Percentiles rank a stretch among this genome's conserved stretches.
Conservation (phyloP, 208 protist genomes). For the Leishmania amazonensis region DNA sequence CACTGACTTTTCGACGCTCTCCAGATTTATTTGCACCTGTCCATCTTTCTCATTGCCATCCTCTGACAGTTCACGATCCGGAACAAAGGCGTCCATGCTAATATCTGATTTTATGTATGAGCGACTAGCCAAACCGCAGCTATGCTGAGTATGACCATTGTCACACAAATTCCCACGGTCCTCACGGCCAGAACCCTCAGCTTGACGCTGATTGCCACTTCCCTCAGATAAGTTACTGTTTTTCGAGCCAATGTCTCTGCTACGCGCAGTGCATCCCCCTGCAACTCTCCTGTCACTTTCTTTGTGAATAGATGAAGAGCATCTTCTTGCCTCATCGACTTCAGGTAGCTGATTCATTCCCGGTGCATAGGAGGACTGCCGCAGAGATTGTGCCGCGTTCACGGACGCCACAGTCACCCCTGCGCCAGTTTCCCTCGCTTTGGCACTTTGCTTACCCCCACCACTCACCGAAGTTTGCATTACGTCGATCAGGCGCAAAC, state of each 20-base stretch:
- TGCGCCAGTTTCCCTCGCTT: background rate
- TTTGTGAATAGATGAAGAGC: background rate
- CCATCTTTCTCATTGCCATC: background rate
- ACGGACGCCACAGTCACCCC: background rate
- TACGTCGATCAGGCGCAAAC: background rate
- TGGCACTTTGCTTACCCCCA: background rate
- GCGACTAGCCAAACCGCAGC: background rate
- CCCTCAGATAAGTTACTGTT: background rate
- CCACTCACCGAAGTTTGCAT: background rate
- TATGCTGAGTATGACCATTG: background rate
- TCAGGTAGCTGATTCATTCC: constrained; percentile 1
- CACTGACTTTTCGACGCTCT: background rate
- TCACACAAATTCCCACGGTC: background rate
- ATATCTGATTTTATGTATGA: background rate
- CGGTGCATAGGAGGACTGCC: background rate
- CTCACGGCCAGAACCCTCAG: background rate
- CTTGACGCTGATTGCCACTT: background rate
- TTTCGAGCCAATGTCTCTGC: constrained; percentile 4
- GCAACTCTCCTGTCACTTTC: background rate
- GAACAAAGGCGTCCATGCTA: background rate
- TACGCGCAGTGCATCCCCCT: constrained; percentile 4
- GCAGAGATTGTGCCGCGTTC: background rate
- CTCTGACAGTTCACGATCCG: background rate
- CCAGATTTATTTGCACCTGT: background rate
- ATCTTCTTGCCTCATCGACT: background rate